These are phyloP conservation scores for Pseudogymnoascus sp. DNA, from an alignment of 2,329 filamentous ascomycete genomes.

Conservation along the genomic window DNA sequence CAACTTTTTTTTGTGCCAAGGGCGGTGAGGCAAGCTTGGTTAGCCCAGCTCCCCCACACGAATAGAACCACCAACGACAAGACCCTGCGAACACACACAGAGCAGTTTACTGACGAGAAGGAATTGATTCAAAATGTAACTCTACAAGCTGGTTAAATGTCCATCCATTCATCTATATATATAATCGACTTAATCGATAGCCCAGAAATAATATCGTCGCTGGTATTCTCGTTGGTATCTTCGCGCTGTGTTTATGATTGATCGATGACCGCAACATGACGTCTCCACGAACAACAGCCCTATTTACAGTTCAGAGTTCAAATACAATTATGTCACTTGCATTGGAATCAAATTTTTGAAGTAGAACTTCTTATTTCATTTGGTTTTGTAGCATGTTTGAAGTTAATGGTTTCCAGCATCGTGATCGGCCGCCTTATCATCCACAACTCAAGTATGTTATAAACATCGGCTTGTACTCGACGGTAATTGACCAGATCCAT, in stretches of 20 bases:
- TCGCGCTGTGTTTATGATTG: neutral
- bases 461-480: slow-evolving; percentile 30
- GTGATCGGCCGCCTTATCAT: slow-evolving; percentile 25
- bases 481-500: slow-evolving; percentile 28
- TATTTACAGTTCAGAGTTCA: neutral
- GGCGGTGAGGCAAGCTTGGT: slow-evolving; percentile 5
- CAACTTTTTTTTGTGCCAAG: slow-evolving; percentile 12
- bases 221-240: neutral
- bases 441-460: slow-evolving; percentile 23
- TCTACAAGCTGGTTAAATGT: neutral
- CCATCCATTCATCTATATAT: neutral
- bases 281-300: neutral
- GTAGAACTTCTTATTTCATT: slow-evolving; percentile 26
- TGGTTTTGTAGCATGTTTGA: slow-evolving; percentile 20
- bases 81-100: neutral
- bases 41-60: neutral
- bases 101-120: neutral
- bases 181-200: neutral
- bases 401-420: slow-evolving; percentile 28
- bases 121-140: neutral
- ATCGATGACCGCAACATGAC: neutral
- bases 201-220: neutral
- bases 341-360: slow-evolving; percentile 15
- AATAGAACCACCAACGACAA: neutral
- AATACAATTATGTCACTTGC: slow-evolving; percentile 7